These are phyloP conservation scores for Mortierella sp. DNA, from an alignment of 371 early-diverging fungal species.

Conservation along the genomic window DNA sequence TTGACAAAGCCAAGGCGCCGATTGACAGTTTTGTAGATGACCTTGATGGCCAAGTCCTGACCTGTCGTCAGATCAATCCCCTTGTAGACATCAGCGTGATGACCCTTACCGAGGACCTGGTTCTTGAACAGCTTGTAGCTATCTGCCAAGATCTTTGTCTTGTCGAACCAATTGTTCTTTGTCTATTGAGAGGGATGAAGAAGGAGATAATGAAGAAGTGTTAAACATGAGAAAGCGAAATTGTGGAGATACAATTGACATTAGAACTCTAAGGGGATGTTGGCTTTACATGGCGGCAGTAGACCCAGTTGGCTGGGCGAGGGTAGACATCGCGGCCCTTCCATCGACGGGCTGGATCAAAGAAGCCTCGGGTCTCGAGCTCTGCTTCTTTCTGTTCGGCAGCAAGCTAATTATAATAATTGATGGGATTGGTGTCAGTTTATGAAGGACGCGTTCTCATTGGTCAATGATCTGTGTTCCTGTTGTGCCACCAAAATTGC, in stretches of 20 bases:
- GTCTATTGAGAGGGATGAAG: too few species aligned
- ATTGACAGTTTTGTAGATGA: constrained; percentile 52
- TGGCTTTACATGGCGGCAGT: constrained; percentile 48
- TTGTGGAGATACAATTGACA: not conserved
- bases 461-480: not conserved
- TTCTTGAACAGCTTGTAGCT: constrained; percentile 48
- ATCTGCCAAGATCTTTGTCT: constrained; percentile 43
- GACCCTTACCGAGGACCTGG: constrained; percentile 51
- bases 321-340: constrained; percentile 57
- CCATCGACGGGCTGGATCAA: constrained; percentile 53
- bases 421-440: not conserved
- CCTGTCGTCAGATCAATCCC: constrained; percentile 50
- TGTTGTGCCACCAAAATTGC: not conserved
- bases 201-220: not conserved
- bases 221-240: constrained; percentile 4
- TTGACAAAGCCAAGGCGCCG: constrained; percentile 47
- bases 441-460: not conserved
- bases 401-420: constrained; percentile 23
- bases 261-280: too few species aligned
- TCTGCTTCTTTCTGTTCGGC: constrained; percentile 53
- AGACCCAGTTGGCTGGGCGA: constrained; percentile 52
- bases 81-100: constrained; percentile 56
- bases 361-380: constrained; percentile 49
- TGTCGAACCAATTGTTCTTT: constrained; percentile 55
- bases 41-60: constrained; percentile 55